Percentiles rank a stretch among this genome's conserved stretches.
These are phyloP conservation scores for Hepatocystis sp. DNA, from an alignment of 169 alveolate genomes.

Conservation along the genomic window DNA sequence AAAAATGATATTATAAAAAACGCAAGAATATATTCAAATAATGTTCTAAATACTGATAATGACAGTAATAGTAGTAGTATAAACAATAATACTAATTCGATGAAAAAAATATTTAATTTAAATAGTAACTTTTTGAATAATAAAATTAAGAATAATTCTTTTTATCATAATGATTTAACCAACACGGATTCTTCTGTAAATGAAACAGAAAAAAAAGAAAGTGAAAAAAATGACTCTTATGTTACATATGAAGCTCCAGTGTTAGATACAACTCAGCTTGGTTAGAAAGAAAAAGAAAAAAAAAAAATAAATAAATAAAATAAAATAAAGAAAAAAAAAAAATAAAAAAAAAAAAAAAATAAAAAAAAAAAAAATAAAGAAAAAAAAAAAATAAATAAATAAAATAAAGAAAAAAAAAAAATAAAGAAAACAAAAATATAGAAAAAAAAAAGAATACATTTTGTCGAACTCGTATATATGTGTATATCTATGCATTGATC, in stretches of 20 bases:
- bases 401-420: no score
- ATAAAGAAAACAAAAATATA: no score
- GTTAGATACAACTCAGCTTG: constrained; percentile 81
- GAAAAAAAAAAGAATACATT: no score
- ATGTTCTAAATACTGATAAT: constrained; percentile 51
- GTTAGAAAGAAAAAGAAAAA: constrained; percentile 37
- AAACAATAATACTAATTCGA: no score
- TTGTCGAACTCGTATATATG: no score
- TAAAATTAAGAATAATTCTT: constrained; percentile 9
- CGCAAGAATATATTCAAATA: constrained; percentile 84
- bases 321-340: no score
- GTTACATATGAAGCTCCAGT: constrained; percentile 78
- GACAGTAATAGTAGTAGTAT: no score
- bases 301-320: no score
- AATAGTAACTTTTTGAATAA: constrained; percentile 29
- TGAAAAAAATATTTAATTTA: constrained; percentile 76
- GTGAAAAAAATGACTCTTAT: constrained; percentile 60
- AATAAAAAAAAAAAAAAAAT: no score
- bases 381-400: no score
- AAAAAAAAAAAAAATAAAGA: no score
- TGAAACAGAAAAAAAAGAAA: constrained; percentile 18
- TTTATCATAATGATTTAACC: constrained; percentile 24
- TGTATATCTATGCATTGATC: no score
- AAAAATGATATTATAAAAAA: constrained; percentile 88
- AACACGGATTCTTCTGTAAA: constrained; percentile 18